Evolutionary conservation across 306 rosid genomes (phyloP), one percentile per base, ranked within the genome.

Genomic region (Vachellia pachyceras): DNA sequence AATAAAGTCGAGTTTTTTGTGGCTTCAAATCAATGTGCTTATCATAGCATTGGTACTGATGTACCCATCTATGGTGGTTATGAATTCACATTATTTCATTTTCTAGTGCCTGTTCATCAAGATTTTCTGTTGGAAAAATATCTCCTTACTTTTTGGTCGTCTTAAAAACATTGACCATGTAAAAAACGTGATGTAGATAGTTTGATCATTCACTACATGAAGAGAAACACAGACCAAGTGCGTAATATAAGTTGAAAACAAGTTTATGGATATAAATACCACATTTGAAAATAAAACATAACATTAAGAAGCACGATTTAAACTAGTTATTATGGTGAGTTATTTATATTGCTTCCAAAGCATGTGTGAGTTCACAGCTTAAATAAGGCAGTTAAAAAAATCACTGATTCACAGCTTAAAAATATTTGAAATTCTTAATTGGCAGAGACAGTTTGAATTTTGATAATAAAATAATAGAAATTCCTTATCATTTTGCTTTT

Each of bases 181-280:
- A 20, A 20, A 49, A 46, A 35, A 20, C 10, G 14, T 46, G 54
- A 60, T 70, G 71, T 60, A 72, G 65, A n/a, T 37, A 60, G 15
- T 40, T 40, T 37, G 68, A 80, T 3, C 41, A 25, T 42, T 82
- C 29, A 12, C 52, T 17, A n/a, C 47, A 57, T 37, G 69, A n/a
- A 25, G 35, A 55, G 63, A 1, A 55, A 22, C 6, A 58, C 0
- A 7, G 29, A 57, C 3, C 14, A 23, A 58, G 3, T 3, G 15
- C 22, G 25, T 58, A 58, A 22, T 22, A 58, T 58, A 58, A 6
- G 25, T 23, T 10, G 11, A n/a, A 10, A 23, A 58, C 5, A 22
- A 15, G 15, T 49, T 49, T 49, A 46, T 46, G 17, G 15, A 1
- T 15, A 49, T 49, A 5, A 5, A 49, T 15, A 15, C 17, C 17